Percentiles rank a stretch among this genome's conserved stretches.
These are phyloP conservation scores for Alternaria tenuissima DNA, from an alignment of 2,329 filamentous ascomycete species.

Conservation along the genomic window DNA sequence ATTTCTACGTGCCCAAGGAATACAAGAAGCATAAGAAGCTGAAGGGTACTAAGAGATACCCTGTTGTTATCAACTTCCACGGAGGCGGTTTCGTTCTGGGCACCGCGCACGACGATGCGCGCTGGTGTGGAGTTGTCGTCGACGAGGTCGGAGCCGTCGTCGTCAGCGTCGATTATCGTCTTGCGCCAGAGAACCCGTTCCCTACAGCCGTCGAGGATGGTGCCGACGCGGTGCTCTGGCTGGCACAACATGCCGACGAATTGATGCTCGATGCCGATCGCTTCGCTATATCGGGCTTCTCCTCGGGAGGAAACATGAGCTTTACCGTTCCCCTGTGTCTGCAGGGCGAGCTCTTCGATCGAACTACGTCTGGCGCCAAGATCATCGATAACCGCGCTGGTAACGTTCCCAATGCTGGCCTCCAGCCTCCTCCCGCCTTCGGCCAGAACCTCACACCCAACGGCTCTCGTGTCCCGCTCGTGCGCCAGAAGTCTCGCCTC, in stretches of 20 bases:
- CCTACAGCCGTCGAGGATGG: constrained; percentile 71
- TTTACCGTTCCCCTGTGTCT: constrained; percentile 69
- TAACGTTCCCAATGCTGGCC: constrained; percentile 34
- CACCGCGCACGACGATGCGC: constrained; percentile 66
- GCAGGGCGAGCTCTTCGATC: constrained; percentile 56
- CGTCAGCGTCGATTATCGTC: constrained; percentile 68
- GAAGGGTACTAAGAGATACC: constrained; percentile 57
- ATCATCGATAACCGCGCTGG: constrained; percentile 42
- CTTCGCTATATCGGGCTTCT: constrained; percentile 69
- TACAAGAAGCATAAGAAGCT: constrained; percentile 55
- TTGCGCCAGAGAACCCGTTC: constrained; percentile 68
- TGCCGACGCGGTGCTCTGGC: constrained; percentile 67
- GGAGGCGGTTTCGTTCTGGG: constrained; percentile 71
- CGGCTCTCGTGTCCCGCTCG: constrained; percentile 46
- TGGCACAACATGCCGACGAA: constrained; percentile 64
- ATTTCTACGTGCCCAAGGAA: constrained; percentile 68
- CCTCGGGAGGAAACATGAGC: constrained; percentile 68
- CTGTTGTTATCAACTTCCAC: constrained; percentile 70
- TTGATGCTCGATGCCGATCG: constrained; percentile 65
- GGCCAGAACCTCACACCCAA: constrained; percentile 31
- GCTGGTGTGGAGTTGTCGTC: constrained; percentile 67
- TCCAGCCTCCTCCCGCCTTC: constrained; percentile 25
- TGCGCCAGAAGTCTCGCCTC: constrained; percentile 42
- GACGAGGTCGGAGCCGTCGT: constrained; percentile 65
- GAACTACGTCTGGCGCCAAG: constrained; percentile 36